phyloP scores from a whole-genome alignment of 805 yeast species.

The Cyberlindnera samutprakarnensis region DNA sequence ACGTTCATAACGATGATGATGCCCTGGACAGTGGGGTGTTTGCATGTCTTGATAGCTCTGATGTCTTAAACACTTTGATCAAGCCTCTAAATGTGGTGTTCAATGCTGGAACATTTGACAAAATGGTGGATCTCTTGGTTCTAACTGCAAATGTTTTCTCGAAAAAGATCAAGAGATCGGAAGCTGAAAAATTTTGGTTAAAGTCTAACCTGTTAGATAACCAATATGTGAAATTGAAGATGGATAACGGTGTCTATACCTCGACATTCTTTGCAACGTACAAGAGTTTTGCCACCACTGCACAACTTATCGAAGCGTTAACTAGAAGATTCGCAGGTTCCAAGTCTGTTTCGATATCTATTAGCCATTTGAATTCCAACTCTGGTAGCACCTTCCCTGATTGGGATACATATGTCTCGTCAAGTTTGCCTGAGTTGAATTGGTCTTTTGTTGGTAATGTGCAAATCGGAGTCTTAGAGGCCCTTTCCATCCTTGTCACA shows the following conservation, averaged over 20 bases:
- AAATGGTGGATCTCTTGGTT: constrained; percentile 72
- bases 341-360: constrained; percentile 50
- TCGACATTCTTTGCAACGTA: constrained; percentile 65
- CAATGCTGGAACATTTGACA: constrained; percentile 67
- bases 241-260: constrained; percentile 60
- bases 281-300: constrained; percentile 56
- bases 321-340: constrained; percentile 55
- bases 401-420: constrained; percentile 39
- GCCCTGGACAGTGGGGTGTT: too few species aligned
- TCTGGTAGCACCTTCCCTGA: constrained; percentile 37
- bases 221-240: constrained; percentile 38
- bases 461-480: constrained; percentile 76
- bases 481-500: constrained; percentile 59
- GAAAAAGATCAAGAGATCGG: constrained; percentile 33
- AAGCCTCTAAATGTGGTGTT: constrained; percentile 38
- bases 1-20: constrained; percentile 21
- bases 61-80: constrained; percentile 17
- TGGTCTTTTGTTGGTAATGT: constrained; percentile 67
- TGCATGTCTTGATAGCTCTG: constrained; percentile 24
- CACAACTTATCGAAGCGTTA: constrained; percentile 42
- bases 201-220: constrained; percentile 28
- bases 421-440: constrained; percentile 43
- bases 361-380: constrained; percentile 26
- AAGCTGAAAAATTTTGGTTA: constrained; percentile 32
- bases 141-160: constrained; percentile 58